Evolutionary conservation across 2,329 filamentous ascomycete genomes (phyloP).

Genomic region (Coleophoma eucalyptorum): DNA sequence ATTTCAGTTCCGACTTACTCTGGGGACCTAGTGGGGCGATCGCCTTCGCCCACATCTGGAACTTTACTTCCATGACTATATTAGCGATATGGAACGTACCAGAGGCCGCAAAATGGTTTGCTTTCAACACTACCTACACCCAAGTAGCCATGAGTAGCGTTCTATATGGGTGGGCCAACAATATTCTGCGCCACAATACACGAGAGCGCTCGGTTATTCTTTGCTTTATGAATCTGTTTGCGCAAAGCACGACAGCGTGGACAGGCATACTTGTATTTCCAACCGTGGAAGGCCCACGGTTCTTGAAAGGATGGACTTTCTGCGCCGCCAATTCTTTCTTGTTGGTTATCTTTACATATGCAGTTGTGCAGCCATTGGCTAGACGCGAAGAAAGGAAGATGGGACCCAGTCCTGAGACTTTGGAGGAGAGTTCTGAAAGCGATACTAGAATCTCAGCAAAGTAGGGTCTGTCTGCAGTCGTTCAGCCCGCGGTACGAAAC

Average conservation of each 20-base stretch:
- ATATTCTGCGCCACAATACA: conserved; percentile 32
- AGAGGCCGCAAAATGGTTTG: conserved; percentile 49
- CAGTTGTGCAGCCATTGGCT: conserved; percentile 8
- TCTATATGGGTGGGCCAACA: conserved; percentile 44
- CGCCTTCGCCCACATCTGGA: conserved; percentile 43
- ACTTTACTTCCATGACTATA: conserved; percentile 49
- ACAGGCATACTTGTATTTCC: conserved; percentile 41
- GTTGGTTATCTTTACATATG: conserved; percentile 21
- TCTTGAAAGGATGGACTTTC: conserved; percentile 33
- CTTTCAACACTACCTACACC: conserved; percentile 39
- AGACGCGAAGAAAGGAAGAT: neutral
- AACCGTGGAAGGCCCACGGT: conserved; percentile 39
- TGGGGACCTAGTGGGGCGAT: conserved; percentile 52
- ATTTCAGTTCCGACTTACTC: conserved; percentile 50
- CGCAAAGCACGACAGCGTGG: conserved; percentile 44
- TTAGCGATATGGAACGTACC: conserved; percentile 53
- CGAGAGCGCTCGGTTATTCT: conserved; percentile 37
- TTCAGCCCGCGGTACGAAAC: too few relatives aligned
- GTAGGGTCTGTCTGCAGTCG: too few relatives aligned
- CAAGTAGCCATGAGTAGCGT: conserved; percentile 41
- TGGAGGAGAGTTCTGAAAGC: too few relatives aligned
- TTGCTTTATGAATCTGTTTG: conserved; percentile 37
- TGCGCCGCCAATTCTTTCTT: conserved; percentile 26
- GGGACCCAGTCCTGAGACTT: too few relatives aligned
- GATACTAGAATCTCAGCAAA: too few relatives aligned